A percentile compares a stretch with the other conserved stretches of the same genome.
These are phyloP conservation scores for Penicillium sp. DNA, from an alignment of 2,329 filamentous ascomycete species.

Conservation along the genomic window DNA sequence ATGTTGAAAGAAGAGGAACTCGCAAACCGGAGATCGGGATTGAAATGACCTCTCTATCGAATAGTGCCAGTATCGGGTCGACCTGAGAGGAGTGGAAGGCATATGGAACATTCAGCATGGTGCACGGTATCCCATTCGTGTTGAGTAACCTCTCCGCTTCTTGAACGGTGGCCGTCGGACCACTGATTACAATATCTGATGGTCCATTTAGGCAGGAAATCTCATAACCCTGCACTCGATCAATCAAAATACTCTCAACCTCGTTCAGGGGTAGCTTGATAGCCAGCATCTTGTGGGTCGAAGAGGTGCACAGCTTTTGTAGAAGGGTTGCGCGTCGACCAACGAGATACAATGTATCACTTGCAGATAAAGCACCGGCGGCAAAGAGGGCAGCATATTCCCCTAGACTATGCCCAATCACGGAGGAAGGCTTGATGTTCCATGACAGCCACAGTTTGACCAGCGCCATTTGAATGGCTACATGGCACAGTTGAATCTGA, in stretches of 20 bases:
- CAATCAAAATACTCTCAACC: not conserved
- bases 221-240: not conserved
- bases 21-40: not conserved
- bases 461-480: constrained; percentile 15
- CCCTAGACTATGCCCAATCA: constrained; percentile 34
- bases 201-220: constrained; percentile 3
- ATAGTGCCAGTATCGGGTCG: not conserved
- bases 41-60: not conserved
- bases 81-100: constrained; percentile 9
- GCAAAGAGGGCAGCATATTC: constrained; percentile 31
- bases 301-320: constrained; percentile 12
- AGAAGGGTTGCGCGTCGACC: constrained; percentile 27
- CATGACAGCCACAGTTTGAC: constrained; percentile 17
- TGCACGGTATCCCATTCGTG: not conserved
- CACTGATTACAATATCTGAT: no score
- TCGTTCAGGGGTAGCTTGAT: not conserved
- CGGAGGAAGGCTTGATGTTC: constrained; percentile 20
- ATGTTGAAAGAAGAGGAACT: not conserved
- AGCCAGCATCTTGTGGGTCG: constrained; percentile 17
- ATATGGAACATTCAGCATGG: not conserved
- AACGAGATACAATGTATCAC: constrained; percentile 29
- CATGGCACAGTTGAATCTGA: not conserved
- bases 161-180: not conserved
- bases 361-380: constrained; percentile 25
- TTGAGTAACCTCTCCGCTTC: not conserved